A percentile compares a stretch with the other conserved stretches of the same genome.
phyloP scores from a whole-genome alignment of 192 early-diverging fungal species.

The Entomortierella chlamydospora region DNA sequence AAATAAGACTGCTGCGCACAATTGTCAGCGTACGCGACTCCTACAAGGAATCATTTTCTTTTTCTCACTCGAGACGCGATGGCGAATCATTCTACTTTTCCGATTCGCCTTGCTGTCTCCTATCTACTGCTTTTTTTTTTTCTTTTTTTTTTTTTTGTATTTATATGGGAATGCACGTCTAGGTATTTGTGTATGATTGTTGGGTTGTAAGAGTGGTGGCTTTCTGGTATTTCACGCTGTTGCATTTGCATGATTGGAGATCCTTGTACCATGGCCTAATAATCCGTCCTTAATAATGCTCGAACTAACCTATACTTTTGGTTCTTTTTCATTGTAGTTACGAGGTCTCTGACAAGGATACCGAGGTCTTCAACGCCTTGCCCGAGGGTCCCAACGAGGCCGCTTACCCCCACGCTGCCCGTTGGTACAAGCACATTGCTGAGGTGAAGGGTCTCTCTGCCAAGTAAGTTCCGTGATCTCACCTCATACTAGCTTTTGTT shows the following conservation, averaged over 20 bases:
- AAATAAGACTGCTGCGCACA: no score
- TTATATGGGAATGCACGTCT: background rate
- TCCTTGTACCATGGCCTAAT: no score
- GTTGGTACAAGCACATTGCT: constrained; percentile 97
- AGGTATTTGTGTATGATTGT: no score
- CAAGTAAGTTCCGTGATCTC: constrained; percentile 55
- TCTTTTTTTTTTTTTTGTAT: background rate
- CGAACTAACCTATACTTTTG: background rate
- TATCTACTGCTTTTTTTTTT: background rate
- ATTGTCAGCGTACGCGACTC: no score
- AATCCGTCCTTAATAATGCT: no score
- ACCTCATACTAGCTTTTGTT: no score
- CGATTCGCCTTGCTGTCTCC: background rate
- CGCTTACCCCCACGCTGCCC: constrained; percentile 87
- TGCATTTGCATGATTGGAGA: no score
- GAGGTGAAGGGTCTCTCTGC: constrained; percentile 61
- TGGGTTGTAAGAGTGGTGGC: no score
- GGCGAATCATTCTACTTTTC: no score
- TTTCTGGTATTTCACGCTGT: no score
- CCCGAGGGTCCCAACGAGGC: constrained; percentile 76
- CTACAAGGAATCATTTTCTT: background rate
- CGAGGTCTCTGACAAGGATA: constrained; percentile 86
- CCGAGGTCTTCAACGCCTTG: constrained; percentile 86
- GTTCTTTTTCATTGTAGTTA: constrained; percentile 53
- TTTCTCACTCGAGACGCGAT: background rate